Conservation (phyloP, 768 basidiomycete genomes). For the Tylopilus sp. region DNA sequence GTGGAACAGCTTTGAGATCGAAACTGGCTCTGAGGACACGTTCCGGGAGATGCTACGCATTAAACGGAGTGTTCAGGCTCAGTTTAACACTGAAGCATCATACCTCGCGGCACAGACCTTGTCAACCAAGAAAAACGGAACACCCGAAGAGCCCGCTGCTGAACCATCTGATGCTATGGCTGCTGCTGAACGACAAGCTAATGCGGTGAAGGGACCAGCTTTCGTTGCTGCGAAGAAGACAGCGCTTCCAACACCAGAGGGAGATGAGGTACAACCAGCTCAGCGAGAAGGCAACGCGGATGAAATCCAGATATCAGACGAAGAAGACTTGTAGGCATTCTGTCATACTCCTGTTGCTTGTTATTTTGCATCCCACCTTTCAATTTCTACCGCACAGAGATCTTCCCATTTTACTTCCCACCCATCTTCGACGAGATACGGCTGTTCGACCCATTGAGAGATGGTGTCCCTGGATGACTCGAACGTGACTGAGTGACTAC, state of each 20-base stretch:
- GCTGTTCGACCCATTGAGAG: constrained; percentile 66
- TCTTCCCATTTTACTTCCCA: constrained; percentile 80
- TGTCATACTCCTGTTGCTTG: constrained; percentile 17
- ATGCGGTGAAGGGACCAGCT: constrained; percentile 53
- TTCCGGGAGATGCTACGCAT: constrained; percentile 95
- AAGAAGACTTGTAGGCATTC: constrained; percentile 56
- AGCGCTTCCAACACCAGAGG: constrained; percentile 38
- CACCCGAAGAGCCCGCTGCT: constrained; percentile 42
- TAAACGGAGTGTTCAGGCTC: constrained; percentile 96
- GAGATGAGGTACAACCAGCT: constrained; percentile 30
- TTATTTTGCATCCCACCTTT: constrained; percentile 54
- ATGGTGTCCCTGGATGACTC: constrained; percentile 63
- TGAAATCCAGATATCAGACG: constrained; percentile 87
- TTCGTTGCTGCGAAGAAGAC: constrained; percentile 78
- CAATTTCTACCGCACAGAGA: constrained; percentile 71
- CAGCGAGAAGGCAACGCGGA: constrained; percentile 54
- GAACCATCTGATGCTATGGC: constrained; percentile 78
- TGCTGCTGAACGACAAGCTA: constrained; percentile 67
- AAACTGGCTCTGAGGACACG: constrained; percentile 97
- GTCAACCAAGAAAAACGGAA: constrained; percentile 58
- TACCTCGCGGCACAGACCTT: constrained; percentile 90
- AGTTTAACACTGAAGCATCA: constrained; percentile 96
- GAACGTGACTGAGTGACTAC: constrained; percentile 65
- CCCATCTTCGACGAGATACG: constrained; percentile 59
- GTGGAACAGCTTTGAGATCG: constrained; percentile 98